These are phyloP conservation scores for Podila horticola DNA, from an alignment of 192 early-diverging fungal species.

Conservation along the genomic window DNA sequence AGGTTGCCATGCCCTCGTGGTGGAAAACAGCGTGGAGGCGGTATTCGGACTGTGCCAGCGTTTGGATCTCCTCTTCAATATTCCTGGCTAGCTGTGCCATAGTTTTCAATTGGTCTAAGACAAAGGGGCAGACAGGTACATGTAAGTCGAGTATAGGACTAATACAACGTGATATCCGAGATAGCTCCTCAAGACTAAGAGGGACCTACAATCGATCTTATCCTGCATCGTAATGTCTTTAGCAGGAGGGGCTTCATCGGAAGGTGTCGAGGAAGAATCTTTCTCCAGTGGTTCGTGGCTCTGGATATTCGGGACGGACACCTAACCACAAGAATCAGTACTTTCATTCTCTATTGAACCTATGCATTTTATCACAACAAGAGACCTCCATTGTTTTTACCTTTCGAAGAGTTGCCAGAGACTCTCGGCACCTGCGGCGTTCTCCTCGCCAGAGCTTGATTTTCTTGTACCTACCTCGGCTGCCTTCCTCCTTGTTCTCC, in stretches of 20 bases:
- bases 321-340: neutral
- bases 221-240: too few species aligned
- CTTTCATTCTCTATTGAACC: conserved; percentile 12
- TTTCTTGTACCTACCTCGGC: conserved; percentile 24
- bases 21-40: conserved; percentile 82
- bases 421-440: conserved; percentile 35
- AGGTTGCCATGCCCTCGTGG: conserved; percentile 68
- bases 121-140: neutral
- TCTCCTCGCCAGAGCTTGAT: conserved; percentile 40
- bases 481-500: conserved; percentile 34
- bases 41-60: conserved; percentile 59
- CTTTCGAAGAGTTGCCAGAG: neutral
- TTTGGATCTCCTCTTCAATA: conserved; percentile 49
- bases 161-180: too few species aligned
- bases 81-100: conserved; percentile 15
- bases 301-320: too few species aligned
- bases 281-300: too few species aligned
- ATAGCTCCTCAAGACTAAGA: too few species aligned
- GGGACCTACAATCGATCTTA: too few species aligned
- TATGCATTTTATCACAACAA: neutral
- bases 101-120: conserved; percentile 13
- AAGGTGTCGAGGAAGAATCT: too few species aligned
- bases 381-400: neutral
- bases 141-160: neutral
- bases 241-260: too few species aligned